phyloP scores from a whole-genome alignment of 805 yeast genomes.

The Yarrowia sp. region DNA sequence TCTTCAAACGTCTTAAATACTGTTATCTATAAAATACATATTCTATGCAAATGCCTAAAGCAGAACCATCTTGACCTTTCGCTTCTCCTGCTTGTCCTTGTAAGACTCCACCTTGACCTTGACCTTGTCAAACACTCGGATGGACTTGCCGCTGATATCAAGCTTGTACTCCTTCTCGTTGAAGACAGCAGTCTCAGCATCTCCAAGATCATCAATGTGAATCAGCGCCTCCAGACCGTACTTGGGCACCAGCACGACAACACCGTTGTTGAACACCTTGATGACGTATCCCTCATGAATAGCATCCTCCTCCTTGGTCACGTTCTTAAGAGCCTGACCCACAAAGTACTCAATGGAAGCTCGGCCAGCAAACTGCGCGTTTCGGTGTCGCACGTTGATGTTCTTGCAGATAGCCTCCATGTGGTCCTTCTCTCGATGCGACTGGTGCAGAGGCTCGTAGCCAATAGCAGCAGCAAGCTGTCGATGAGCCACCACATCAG shows the following conservation, averaged over 20 bases:
- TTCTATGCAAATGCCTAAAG: conserved; percentile 28
- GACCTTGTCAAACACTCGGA: conserved; percentile 81
- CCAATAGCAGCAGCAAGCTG: conserved; percentile 98
- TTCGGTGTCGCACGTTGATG: conserved; percentile 90
- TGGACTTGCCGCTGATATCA: conserved; percentile 50
- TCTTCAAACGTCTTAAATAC: background rate
- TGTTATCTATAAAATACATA: conserved; percentile 22
- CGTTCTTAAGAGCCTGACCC: conserved; percentile 78
- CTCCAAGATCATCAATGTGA: conserved; percentile 68
- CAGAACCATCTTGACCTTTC: conserved; percentile 71
- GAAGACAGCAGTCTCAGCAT: conserved; percentile 59
- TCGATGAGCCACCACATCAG: conserved; percentile 96
- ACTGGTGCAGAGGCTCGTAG: conserved; percentile 76
- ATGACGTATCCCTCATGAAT: conserved; percentile 87
- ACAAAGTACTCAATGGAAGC: conserved; percentile 97
- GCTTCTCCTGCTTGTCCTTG: conserved; percentile 81
- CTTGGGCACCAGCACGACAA: conserved; percentile 90
- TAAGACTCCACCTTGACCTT: conserved; percentile 77
- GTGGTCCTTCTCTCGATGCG: conserved; percentile 83
- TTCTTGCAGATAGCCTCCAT: conserved; percentile 87
- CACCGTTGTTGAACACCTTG: conserved; percentile 89
- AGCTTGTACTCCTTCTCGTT: conserved; percentile 78
- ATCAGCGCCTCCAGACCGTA: conserved; percentile 95
- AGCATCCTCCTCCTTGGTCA: conserved; percentile 63
- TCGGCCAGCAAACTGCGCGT: conserved; percentile 98